Percentiles rank a stretch among this genome's conserved stretches.
These are phyloP conservation scores for Neocucurbitaria cava DNA, from an alignment of 2,329 filamentous ascomycete species.

Conservation along the genomic window DNA sequence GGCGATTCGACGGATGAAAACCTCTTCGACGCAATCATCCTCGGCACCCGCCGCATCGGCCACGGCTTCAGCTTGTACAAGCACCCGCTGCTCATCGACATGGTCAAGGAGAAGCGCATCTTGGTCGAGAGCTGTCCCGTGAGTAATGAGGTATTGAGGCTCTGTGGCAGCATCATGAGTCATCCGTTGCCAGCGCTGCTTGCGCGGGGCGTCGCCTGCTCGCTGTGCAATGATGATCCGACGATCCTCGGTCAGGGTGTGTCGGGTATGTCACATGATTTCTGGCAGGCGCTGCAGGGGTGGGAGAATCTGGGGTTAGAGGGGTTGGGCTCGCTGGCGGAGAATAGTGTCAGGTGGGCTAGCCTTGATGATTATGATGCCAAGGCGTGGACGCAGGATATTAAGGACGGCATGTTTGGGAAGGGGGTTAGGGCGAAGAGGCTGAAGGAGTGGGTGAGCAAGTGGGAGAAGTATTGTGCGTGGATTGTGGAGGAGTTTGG, in stretches of 20 bases:
- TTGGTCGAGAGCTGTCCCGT: constrained; percentile 90
- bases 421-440: constrained; percentile 72
- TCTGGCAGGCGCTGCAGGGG: constrained; percentile 90
- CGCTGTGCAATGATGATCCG: constrained; percentile 89
- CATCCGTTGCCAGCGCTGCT: constrained; percentile 86
- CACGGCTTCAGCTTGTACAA: constrained; percentile 90
- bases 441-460: constrained; percentile 77
- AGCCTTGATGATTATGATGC: constrained; percentile 80
- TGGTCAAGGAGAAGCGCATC: constrained; percentile 88
- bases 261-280: constrained; percentile 87
- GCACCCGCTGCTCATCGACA: constrained; percentile 86
- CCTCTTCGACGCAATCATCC: constrained; percentile 85
- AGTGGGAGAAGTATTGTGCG: constrained; percentile 89
- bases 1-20: constrained; percentile 81
- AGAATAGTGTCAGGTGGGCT: constrained; percentile 92
- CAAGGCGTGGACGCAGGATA: constrained; percentile 73
- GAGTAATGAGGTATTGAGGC: constrained; percentile 83
- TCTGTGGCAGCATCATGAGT: constrained; percentile 76
- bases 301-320: constrained; percentile 91
- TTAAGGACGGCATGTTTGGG: constrained; percentile 77
- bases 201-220: constrained; percentile 81
- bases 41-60: constrained; percentile 87
- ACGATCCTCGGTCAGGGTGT: constrained; percentile 84
- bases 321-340: constrained; percentile 83
- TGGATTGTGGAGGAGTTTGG: constrained; percentile 85